Evolutionary conservation across 129 eudicot genomes (phyloP), one percentile per base, ranked within the genome.

Genomic region (Flaveria sonorensis): DNA sequence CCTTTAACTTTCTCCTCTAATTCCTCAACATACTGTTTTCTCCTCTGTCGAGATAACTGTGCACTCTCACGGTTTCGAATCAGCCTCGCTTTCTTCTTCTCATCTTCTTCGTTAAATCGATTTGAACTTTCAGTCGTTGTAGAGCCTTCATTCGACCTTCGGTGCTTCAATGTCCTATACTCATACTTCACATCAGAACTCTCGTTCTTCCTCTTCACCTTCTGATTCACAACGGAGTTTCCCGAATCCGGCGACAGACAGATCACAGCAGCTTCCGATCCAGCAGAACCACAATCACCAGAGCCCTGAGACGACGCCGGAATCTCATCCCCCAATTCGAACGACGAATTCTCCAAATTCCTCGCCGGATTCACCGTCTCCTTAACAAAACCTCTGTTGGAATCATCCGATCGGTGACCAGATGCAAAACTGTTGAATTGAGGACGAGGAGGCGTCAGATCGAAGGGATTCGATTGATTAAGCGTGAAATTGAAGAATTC

Each of bases 41-140:
- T 94, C 81, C 96, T 94, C 75, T 94, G 99, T 71, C 99, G 82
- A 2, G 97, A 91, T 10, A 94, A 84, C 48, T 94, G 99, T 0
- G 99, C 97, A 67, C 97, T 91, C 75, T 94, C 99, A 0, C 99
- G 83, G 77, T 94, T 94, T 77, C 97, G 86, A 32, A 91, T 84
- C 83, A 94, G 75, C 85, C 96, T 91, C 36, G 90, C 92, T 84
- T 83, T 91, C 88, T 81, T 87, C 83, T 88, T 94, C 21, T 94
- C 97, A 0, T 91, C 94, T 16, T 79, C 78, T 57, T 85, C 97
- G 4, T 72, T 78, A 2, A 18, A 18, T 30, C 32, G 42, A 43
- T 59, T 59, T 2, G 43, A 80, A 52, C 43, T 71, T 51, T 70
- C 88, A 10, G 45, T 73, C 2, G 65, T 61, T 9, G 80, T 61